phyloP scores from a whole-genome alignment of 2,329 filamentous ascomycete species.

The Fusarium tupiense region DNA sequence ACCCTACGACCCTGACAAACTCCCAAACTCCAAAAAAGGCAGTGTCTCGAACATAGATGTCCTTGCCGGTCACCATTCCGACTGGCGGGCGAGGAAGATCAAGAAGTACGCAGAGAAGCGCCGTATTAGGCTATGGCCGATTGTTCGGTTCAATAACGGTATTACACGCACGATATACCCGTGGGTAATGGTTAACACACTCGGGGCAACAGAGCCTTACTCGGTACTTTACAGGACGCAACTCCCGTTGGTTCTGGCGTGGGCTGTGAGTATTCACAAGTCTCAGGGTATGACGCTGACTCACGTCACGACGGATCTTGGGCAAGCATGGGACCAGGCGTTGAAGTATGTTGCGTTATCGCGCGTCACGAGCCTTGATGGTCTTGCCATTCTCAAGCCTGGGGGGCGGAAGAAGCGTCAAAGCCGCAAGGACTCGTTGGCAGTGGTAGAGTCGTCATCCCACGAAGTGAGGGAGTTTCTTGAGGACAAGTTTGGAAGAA shows the following conservation, averaged over 20 bases:
- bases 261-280: slow-evolving; percentile 73
- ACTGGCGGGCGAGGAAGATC: background rate
- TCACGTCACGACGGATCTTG: slow-evolving; percentile 64
- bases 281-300: slow-evolving; percentile 71
- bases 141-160: slow-evolving; percentile 63
- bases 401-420: rapidly evolving
- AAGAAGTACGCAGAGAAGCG: rapidly evolving
- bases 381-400: slow-evolving; percentile 4
- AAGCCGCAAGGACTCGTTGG: background rate
- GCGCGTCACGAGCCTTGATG: slow-evolving; percentile 29
- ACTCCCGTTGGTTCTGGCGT: slow-evolving; percentile 67
- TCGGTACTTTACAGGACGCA: slow-evolving; percentile 66
- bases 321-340: slow-evolving; percentile 62
- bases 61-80: background rate
- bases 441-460: background rate
- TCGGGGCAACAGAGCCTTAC: slow-evolving; percentile 58
- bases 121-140: slow-evolving; percentile 5
- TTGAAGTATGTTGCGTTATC: slow-evolving; percentile 65
- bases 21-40: background rate
- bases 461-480: background rate
- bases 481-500: background rate
- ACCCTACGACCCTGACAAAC: background rate
- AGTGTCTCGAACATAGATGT: background rate
- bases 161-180: slow-evolving; percentile 57
- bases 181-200: slow-evolving; percentile 58